Conservation (phyloP, 768 basidiomycete species). For the Boletus sp. region DNA sequence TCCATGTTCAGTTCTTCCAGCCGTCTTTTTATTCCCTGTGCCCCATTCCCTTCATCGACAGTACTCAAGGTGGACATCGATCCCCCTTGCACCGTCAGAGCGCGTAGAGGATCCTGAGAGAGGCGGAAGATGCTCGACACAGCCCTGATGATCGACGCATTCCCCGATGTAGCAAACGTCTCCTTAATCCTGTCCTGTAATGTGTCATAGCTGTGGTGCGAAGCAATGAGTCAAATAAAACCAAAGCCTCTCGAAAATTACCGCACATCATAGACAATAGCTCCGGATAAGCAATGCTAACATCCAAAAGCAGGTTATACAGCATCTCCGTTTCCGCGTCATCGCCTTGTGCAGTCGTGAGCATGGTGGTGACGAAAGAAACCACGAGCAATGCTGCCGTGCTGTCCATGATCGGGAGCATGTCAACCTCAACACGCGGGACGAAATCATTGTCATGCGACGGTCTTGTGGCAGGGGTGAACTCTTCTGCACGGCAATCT, state of each 20-base stretch:
- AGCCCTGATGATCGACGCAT: slow-evolving; percentile 63
- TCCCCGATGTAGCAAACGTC: slow-evolving; percentile 66
- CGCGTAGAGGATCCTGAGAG: slow-evolving; percentile 51
- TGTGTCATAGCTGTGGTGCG: slow-evolving; percentile 58
- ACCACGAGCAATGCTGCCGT: slow-evolving; percentile 67
- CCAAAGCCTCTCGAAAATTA: neutral
- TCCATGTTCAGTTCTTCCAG: slow-evolving; percentile 73
- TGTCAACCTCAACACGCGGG: slow-evolving; percentile 50
- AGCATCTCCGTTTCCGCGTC: slow-evolving; percentile 80
- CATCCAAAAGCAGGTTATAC: slow-evolving; percentile 71
- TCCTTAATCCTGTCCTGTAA: slow-evolving; percentile 74
- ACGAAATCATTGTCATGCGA: slow-evolving; percentile 44
- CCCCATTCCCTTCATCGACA: slow-evolving; percentile 48
- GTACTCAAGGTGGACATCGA: slow-evolving; percentile 66
- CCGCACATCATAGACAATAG: slow-evolving; percentile 71
- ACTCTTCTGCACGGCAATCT: slow-evolving; percentile 56
- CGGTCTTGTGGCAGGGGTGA: slow-evolving; percentile 35
- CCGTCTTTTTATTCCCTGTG: slow-evolving; percentile 46
- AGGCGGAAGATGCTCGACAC: slow-evolving; percentile 76
- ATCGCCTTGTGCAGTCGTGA: slow-evolving; percentile 72
- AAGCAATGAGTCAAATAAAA: slow-evolving; percentile 5
- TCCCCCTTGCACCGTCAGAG: slow-evolving; percentile 39
- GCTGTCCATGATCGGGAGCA: slow-evolving; percentile 60
- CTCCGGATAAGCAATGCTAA: slow-evolving; percentile 66
- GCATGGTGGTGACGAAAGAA: slow-evolving; percentile 73